Base-by-base conservation (phyloP, 768 basidiomycete species). In the Lactifluus hygrophoroides region DNA sequence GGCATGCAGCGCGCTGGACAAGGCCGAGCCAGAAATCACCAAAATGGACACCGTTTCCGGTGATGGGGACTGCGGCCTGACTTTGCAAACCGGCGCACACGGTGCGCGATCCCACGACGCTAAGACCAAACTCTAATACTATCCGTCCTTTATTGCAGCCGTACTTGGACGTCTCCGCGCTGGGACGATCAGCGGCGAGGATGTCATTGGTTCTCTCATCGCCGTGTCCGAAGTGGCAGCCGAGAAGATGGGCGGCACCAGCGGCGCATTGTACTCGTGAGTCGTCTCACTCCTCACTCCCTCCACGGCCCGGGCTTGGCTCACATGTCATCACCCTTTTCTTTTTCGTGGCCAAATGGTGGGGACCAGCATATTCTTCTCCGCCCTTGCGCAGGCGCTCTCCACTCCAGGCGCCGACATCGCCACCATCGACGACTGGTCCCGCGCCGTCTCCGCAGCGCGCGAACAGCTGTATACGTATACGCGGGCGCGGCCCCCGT, bases 181-280 rank as follows among this genome's bases (percentile, higher is more conserved):
- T 25, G 82, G 82, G 2, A 73, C 68, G 30, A 77, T 94, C 49
- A 73, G 73, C 10, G 88, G 88, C 6, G 68, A 74, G 11, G 81
- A 93, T 64, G 76, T 91, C 48, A 75, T 88, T 37, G 76, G 74
- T 25, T 80, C 84, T 52, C 74, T 90, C 58, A 79, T 88, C 44
- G 74, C 76, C 3, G 81, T 94, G 58, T 81, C 93, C 2, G 77
- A 82, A 63, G 81, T 86, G 9, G 85, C 86, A 2, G 90, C 93
- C 69, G 85, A 89, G 64, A 75, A 77, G 17, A 95, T 95, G 93
- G 93, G 89, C 13, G 93, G 93, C 34, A 94, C 93, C 6, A 89
- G 86, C 63, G 93, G 93, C 3, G 91, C 92, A 0, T 70, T 95
- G 27, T 95, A 94, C 70, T 93, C 92, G 90, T 91, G 64, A 57